Evolutionary conservation across 2,329 filamentous ascomycete genomes (phyloP).

Genomic region (Botryotinia convoluta): DNA sequence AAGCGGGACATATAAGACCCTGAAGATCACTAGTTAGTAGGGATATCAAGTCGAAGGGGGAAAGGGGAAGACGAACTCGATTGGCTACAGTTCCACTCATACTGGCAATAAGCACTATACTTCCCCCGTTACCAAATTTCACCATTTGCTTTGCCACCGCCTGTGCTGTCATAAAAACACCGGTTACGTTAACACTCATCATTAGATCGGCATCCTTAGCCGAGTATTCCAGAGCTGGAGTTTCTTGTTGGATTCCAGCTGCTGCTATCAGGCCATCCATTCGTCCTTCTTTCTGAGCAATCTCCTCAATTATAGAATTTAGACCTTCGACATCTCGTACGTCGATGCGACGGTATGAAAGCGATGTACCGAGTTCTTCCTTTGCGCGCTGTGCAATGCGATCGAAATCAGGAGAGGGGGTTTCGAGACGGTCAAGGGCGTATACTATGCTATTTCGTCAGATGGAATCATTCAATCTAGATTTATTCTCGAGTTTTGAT

Average conservation of each 20-base stretch:
- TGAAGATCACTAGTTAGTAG: conserved; percentile 22
- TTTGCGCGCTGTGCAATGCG: conserved; percentile 49
- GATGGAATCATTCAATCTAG: background rate
- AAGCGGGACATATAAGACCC: conserved; percentile 62
- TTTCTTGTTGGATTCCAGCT: conserved; percentile 77
- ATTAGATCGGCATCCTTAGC: conserved; percentile 74
- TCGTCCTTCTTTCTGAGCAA: conserved; percentile 67
- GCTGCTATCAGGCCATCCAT: conserved; percentile 75
- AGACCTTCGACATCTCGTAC: conserved; percentile 69
- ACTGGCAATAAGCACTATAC: conserved; percentile 65
- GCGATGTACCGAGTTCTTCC: conserved; percentile 53
- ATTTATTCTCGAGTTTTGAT: background rate
- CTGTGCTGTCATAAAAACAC: conserved; percentile 80
- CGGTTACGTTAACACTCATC: conserved; percentile 83
- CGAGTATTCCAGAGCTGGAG: conserved; percentile 75
- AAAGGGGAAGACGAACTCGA: conserved; percentile 46
- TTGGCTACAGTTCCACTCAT: conserved; percentile 70
- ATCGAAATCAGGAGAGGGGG: conserved; percentile 56
- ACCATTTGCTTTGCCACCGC: conserved; percentile 79
- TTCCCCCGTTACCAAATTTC: conserved; percentile 55
- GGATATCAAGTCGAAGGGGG: conserved; percentile 35
- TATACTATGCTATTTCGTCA: conserved; percentile 27
- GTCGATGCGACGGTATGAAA: conserved; percentile 73
- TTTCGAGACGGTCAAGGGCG: conserved; percentile 38
- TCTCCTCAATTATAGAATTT: conserved; percentile 64